Evolutionary conservation across 306 rosid genomes (phyloP).

Genomic region (Carpinus fangiana): DNA sequence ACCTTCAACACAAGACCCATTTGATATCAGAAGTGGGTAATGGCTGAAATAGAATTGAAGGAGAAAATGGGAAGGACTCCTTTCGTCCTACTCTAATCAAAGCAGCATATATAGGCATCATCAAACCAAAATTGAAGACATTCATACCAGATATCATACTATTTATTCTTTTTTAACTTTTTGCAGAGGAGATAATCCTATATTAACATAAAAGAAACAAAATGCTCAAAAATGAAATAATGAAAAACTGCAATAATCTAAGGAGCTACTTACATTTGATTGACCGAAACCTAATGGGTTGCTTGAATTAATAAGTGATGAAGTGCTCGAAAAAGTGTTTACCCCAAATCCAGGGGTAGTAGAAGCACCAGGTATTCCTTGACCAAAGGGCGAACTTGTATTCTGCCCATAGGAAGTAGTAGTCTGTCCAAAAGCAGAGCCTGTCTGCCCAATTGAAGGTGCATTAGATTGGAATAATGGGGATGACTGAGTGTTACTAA

Average conservation of each 20-base stretch:
- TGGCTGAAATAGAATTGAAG: background rate
- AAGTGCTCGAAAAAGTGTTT: slow-evolving; percentile 21
- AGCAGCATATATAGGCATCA: background rate
- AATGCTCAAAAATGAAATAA: background rate
- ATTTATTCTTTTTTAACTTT: background rate
- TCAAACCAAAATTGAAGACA: background rate
- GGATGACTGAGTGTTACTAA: slow-evolving; percentile 56
- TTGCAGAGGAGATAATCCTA: background rate
- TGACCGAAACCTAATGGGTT: slow-evolving; percentile 54
- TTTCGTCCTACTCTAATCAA: background rate
- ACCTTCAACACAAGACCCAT: background rate
- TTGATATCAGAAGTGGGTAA: background rate
- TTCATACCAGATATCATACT: background rate
- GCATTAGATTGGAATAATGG: slow-evolving; percentile 52
- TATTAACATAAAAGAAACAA: background rate
- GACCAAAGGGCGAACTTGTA: slow-evolving; percentile 34
- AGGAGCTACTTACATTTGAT: slow-evolving; percentile 51
- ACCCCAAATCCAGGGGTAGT: background rate
- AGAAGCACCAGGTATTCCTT: slow-evolving; percentile 2
- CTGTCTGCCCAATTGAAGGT: slow-evolving; percentile 50
- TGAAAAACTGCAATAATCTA: background rate
- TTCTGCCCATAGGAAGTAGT: slow-evolving; percentile 56
- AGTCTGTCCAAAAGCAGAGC: slow-evolving; percentile 53
- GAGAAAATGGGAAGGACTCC: background rate
- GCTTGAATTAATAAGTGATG: slow-evolving; percentile 48